Conservation (phyloP, 2,329 filamentous ascomycete species). For the Bertia moriformis region DNA sequence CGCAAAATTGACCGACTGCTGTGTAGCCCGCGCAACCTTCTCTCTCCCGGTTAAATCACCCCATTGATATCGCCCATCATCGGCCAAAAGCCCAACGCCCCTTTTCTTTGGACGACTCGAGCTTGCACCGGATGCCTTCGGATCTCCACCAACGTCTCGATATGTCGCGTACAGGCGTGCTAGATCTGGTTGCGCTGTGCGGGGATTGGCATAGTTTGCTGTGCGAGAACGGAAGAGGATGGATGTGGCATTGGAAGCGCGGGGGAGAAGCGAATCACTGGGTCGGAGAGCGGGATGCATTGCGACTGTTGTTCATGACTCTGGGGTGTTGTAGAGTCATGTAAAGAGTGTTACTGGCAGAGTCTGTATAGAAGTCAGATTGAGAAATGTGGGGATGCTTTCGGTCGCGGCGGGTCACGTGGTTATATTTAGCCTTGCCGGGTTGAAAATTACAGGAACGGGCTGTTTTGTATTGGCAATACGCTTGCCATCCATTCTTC, state of each 20-base stretch:
- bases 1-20: conserved; percentile 79
- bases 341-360: too few species aligned
- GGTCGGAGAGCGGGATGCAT: background rate
- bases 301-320: background rate
- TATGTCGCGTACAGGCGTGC: background rate
- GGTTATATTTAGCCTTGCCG: too few species aligned
- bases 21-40: conserved; percentile 71
- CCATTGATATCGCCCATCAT: conserved; percentile 75
- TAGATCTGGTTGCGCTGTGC: too few species aligned
- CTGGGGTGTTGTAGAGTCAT: too few species aligned
- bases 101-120: conserved; percentile 42
- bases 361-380: too few species aligned
- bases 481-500: too few species aligned
- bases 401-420: too few species aligned
- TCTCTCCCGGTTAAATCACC: conserved; percentile 58
- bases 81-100: conserved; percentile 70
- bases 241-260: background rate
- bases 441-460: too few species aligned
- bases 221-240: background rate
- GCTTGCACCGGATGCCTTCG: conserved; percentile 4
- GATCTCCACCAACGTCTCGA: background rate
- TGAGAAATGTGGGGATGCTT: too few species aligned
- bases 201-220: background rate
- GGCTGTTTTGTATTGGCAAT: too few species aligned
- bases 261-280: too few species aligned